A percentile compares a stretch with the other conserved stretches of the same genome.
Evolutionary conservation across 768 basidiomycete genomes (phyloP).

Genomic region (Mycena epipterygia): DNA sequence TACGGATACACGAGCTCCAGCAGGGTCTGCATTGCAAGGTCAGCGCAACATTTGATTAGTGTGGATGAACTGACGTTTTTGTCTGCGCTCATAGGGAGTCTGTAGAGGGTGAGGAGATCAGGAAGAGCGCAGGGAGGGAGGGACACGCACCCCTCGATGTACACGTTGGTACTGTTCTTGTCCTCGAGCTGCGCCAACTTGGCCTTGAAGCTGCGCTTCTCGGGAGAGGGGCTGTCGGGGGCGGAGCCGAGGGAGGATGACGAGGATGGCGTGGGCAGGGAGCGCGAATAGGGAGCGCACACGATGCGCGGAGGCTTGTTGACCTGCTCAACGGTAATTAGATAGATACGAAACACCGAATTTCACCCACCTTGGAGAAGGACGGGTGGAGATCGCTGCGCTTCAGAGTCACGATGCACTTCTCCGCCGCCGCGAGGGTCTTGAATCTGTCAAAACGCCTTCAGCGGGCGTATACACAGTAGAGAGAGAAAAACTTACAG

Average conservation of each 20-base stretch:
- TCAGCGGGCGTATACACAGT: background rate
- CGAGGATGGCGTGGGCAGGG: constrained; percentile 7
- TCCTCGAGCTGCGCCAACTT: constrained; percentile 69
- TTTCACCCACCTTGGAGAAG: constrained; percentile 65
- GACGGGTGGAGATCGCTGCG: constrained; percentile 73
- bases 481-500: constrained; percentile 53
- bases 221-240: background rate
- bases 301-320: constrained; percentile 26
- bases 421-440: constrained; percentile 62
- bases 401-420: constrained; percentile 67
- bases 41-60: background rate
- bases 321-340: background rate
- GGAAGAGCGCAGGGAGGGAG: background rate
- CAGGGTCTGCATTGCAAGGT: constrained; percentile 50
- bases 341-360: background rate
- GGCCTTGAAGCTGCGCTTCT: constrained; percentile 56
- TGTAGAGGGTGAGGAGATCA: constrained; percentile 19
- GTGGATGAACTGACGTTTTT: constrained; percentile 50
- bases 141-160: constrained; percentile 63
- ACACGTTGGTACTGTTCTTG: constrained; percentile 62
- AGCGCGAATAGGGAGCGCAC: background rate
- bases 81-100: constrained; percentile 62
- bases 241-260: constrained; percentile 16
- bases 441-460: constrained; percentile 54
- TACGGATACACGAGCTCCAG: constrained; percentile 59